Conservation (phyloP, 768 basidiomycete species). For the Podaxis sp. region DNA sequence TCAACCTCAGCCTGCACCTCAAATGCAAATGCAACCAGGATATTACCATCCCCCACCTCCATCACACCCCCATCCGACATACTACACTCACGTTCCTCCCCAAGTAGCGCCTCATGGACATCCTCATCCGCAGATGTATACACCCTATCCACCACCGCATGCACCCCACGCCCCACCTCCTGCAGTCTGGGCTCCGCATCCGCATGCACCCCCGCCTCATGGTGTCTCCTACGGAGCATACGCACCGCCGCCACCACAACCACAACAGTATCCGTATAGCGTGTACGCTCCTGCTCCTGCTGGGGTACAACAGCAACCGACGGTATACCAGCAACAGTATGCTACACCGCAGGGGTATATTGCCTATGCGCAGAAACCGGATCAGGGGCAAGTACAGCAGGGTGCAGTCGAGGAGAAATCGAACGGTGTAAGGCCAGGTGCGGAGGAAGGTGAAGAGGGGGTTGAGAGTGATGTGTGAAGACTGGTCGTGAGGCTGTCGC, state of each 20-base stretch:
- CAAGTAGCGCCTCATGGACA: not conserved
- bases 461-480: not conserved
- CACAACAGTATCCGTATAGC: slow-evolving; percentile 5
- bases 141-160: slow-evolving; percentile 27
- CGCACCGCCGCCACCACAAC: slow-evolving; percentile 4
- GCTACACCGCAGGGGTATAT: not conserved
- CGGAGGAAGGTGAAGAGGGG: not conserved
- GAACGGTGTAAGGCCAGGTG: not conserved
- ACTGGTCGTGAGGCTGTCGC: not conserved
- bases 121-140: slow-evolving; percentile 19
- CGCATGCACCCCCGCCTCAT: not conserved
- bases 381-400: not conserved
- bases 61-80: not conserved
- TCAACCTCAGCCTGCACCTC: not conserved
- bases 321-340: not conserved
- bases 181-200: slow-evolving; percentile 8
- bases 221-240: not conserved
- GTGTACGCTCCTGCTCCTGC: not conserved
- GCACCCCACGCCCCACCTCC: slow-evolving; percentile 14
- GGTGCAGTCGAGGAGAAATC: not conserved
- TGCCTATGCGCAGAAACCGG: not conserved
- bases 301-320: not conserved
- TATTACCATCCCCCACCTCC: slow-evolving; percentile 9
- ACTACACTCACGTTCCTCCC: not conserved
- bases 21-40: not conserved